Conservation (phyloP, 495 filamentous ascomycete species). For the Clavariopsis aquatica region DNA sequence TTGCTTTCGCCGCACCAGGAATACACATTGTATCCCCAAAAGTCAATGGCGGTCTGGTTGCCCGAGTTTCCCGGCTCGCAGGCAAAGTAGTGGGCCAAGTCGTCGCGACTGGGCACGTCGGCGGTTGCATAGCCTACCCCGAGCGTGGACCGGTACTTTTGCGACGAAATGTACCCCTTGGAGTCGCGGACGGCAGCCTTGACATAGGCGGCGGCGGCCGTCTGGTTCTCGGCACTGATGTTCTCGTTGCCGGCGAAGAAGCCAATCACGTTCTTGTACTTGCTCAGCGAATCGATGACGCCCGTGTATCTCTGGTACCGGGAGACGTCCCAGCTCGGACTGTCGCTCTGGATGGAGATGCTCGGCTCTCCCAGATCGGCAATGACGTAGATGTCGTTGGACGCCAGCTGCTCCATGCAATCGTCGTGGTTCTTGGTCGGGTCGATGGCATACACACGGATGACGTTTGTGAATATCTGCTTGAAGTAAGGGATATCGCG, state of each 20-base stretch:
- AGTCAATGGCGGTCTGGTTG: conserved; percentile 63
- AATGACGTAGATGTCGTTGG: conserved; percentile 92
- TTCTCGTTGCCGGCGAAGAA: conserved; percentile 99
- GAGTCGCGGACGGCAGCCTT: conserved; percentile 94
- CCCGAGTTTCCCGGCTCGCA: conserved; percentile 65
- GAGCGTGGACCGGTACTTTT: conserved; percentile 69
- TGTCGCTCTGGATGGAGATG: conserved; percentile 77
- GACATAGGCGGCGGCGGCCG: conserved; percentile 81
- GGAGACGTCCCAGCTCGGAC: conserved; percentile 71
- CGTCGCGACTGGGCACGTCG: conserved; percentile 76
- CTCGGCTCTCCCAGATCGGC: conserved; percentile 79
- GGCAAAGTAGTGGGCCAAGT: conserved; percentile 90
- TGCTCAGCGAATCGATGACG: conserved; percentile 77
- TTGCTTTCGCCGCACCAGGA: conserved; percentile 89
- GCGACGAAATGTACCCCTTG: conserved; percentile 83
- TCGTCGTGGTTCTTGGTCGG: conserved; percentile 70
- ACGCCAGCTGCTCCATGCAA: conserved; percentile 83
- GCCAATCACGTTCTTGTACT: conserved; percentile 85
- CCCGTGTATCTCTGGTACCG: conserved; percentile 76
- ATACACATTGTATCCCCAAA: conserved; percentile 99
- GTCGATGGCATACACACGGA: conserved; percentile 92
- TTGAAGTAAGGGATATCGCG: conserved; percentile 80
- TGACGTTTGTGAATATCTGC: conserved; percentile 79
- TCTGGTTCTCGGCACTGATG: conserved; percentile 78
- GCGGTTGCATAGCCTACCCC: conserved; percentile 94